Base-by-base conservation (phyloP, 805 yeast genomes). In the Yarrowia alimentaria region DNA sequence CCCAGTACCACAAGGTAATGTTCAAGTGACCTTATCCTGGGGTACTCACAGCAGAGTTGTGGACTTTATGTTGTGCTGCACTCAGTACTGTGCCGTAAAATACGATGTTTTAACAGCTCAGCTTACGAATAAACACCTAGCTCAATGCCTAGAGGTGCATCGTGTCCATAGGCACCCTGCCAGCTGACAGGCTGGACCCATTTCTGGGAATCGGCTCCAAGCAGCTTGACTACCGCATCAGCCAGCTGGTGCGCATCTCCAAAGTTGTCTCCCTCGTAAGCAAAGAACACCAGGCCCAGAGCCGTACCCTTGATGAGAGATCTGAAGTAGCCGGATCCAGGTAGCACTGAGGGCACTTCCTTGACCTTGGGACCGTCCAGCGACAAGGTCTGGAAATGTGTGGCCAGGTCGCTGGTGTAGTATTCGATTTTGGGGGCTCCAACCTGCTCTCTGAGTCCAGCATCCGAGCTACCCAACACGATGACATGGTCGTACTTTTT, bases 191-290 rank as follows among this genome's bases (percentile, higher is more conserved):
- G 97, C 7, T 70, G 69, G 8, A 63, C 56, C 76, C 80, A 77
- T 34, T 28, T 13, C 58, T 55, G 33, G 40, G n/a, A 57, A 43
- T 33, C 33, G 6, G 50, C 30, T 5, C 57, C 62, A 20, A 70
- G 58, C 14, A 68, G 54, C 4, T 65, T 57, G 5, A 63, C 56
- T 2, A 73, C 62, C 24, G 65, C 63, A 10, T 56, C 55, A 2
- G 85, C 80, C 54, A 83, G 64, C 8, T 61, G 55, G 33, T 69
- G 70, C 6, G 94, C 93, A 63, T 89, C 96, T 16, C 65, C 61
- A 21, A 81, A 76, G 64, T 91, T 91, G 64, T 90, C 97, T 25
- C 98, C 97, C 63, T 90, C 97, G 64, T 86, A 88, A 1, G 83
- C 94, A 62, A 74, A 81, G 13, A 78, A 70, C 9, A 78, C 76